Base-by-base conservation (phyloP, 306 rosid genomes). In the Canavalia ensiformis region DNA sequence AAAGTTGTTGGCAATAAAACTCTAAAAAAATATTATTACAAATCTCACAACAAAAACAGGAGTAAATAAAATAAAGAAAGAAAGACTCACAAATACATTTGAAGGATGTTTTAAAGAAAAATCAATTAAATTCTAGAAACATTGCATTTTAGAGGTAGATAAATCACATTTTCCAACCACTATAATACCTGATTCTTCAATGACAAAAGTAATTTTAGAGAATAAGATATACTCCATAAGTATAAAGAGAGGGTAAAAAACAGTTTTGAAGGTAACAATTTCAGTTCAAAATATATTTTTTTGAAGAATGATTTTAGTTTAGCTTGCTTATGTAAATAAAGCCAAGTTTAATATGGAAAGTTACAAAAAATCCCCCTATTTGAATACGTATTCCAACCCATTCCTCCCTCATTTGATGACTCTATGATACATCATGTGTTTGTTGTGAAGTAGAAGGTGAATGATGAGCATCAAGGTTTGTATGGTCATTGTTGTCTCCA, bases 351-450 rank as follows among this genome's bases (percentile, higher is more conserved):
- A 18, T 10, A 5, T 45, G 51, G 37, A 68, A 58, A 52, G 70
- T 80, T 91, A 95, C 97, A 97, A 95, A 88, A 86, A 94, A 94
- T 77, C 97, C 95, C 33, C 98, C 88, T 28, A 97, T 94, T 81
- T 94, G 98, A 85, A 94, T 89, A 62, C 84, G 68, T 34, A 86
- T 89, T 51, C 97, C 94, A 55, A 95, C 98, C 88, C 84, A 84
- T 85, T 92, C 92, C 70, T 88, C 94, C 58, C 77, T 76, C 54
- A 72, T 85, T 72, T 87, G 84, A 77, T 83, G 90, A 77, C 44
- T 77, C 63, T 52, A 85, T 25, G 77, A 81, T 45, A 71, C 74
- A 72, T 78, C 85, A 33, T 71, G 90, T 70, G 62, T 70, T 86
- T 86, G 91, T 77, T 86, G 81, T 70, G 97, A 89, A 85, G 81